These are phyloP conservation scores for Pulveroboletus sp. DNA, from an alignment of 768 basidiomycete species.

Conservation along the genomic window DNA sequence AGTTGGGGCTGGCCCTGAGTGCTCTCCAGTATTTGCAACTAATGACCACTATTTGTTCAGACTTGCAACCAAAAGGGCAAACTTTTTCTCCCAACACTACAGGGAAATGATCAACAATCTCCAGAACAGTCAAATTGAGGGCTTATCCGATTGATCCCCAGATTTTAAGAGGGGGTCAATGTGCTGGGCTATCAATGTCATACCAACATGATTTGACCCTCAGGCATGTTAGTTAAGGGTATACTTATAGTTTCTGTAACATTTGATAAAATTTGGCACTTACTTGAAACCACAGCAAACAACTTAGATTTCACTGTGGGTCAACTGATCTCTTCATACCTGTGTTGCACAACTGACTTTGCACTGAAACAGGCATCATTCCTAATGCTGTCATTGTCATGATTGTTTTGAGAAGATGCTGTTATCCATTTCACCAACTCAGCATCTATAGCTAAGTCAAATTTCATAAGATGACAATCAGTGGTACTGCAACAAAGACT, in stretches of 20 bases:
- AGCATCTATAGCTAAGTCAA: neutral
- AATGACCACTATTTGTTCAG: neutral
- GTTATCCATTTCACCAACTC: no score
- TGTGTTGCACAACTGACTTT: neutral
- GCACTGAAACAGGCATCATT: neutral
- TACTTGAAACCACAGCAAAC: no score
- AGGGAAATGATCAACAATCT: neutral
- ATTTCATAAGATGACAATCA: neutral
- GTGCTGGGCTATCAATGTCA: neutral
- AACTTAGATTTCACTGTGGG: neutral
- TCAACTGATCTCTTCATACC: neutral
- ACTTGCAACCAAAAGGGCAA: neutral
- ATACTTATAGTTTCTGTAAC: neutral
- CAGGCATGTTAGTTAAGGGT: neutral
- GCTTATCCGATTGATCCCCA: neutral
- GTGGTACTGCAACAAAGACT: neutral
- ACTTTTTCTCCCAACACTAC: neutral
- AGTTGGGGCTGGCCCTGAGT: neutral
- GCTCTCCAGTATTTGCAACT: neutral
- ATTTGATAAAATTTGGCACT: neutral
- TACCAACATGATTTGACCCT: neutral
- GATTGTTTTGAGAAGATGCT: no score
- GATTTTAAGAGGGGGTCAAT: neutral
- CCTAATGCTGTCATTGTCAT: neutral
- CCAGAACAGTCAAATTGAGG: neutral